Percentiles rank a stretch among this genome's conserved stretches.
phyloP scores from a whole-genome alignment of 2,329 filamentous ascomycete species.

The Sporothrix sp. region DNA sequence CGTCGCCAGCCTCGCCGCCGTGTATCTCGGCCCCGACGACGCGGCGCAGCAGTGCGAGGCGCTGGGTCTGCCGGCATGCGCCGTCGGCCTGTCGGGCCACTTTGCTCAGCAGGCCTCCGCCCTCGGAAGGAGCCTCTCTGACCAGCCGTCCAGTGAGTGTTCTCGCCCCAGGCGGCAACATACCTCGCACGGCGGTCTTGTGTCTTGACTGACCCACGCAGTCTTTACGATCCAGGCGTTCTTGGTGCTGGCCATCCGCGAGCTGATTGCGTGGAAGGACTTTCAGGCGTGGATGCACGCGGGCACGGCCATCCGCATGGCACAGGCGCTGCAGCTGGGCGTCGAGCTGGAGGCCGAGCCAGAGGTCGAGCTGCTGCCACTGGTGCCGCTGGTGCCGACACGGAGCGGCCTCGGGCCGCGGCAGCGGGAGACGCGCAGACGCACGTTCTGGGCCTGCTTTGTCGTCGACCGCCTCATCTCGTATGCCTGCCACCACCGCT shows the following conservation, averaged over 20 bases:
- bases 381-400: too few species aligned
- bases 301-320: conserved; percentile 19
- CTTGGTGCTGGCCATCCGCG: neutral
- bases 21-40: neutral
- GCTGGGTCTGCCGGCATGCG: neutral
- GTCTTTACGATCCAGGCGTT: conserved; percentile 1
- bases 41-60: neutral
- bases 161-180: neutral
- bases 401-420: neutral
- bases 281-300: conserved; percentile 8
- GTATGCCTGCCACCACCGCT: conserved; percentile 6
- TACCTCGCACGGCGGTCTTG: neutral
- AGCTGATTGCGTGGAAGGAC: conserved; percentile 3
- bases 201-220: neutral
- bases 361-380: neutral
- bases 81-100: neutral
- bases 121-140: neutral
- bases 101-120: neutral
- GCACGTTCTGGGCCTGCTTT: conserved; percentile 14
- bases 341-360: conserved; percentile 8
- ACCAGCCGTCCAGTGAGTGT: neutral
- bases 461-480: conserved; percentile 11
- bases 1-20: neutral
- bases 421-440: conserved; percentile 12
- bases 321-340: conserved; percentile 20